Base-by-base conservation (phyloP, 805 yeast species). In the Maudiozyma serrabonitensis region DNA sequence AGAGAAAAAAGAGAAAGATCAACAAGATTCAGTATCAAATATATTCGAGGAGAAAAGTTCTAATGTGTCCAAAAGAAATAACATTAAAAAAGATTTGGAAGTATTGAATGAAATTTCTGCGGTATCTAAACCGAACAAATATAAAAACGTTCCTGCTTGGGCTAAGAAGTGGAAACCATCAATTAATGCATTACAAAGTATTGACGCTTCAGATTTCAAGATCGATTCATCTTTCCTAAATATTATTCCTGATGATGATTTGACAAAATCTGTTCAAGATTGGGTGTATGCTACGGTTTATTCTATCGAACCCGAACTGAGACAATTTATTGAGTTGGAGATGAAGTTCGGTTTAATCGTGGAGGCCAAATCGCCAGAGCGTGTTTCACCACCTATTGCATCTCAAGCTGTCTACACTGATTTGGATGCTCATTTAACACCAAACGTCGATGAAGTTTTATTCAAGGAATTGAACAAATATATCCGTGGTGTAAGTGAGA, bases 231-330 rank as follows among this genome's bases (percentile, higher is more conserved):
- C 75, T 0, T 66, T 78, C 46, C 78, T 88, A 41, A 75, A 87
- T 16, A 81, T 88, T 0, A 90, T 89, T 5, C 75, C 84, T 0
- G 81, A 86, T 45, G 88, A 87, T 59, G 91, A 87, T 58, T 72
- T 87, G 51, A 84, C 90, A 6, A 79, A 90, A 60, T 79, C 86
- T 34, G 80, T 90, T 6, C 84, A 93, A 21, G 87, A 84, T 57
- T 90, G 97, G 97, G 75, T 90, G 8, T 89, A 84, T 72, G 89
- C 95, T 18, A 83, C 86, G 54, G 73, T 88, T 44, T 74, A 75
- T 43, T 86, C 86, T 34, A 75, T 87, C 39, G 76, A 79, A 39
- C 78, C 77, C 40, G 68, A 73, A 52, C 55, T 72, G 56, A 70
- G 75, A 47, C 72, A 81, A 21, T 77, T 71, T 57, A 72, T 85